These are phyloP conservation scores for Corrigiola litoralis DNA, from an alignment of 179 eudicot species.

Conservation along the genomic window DNA sequence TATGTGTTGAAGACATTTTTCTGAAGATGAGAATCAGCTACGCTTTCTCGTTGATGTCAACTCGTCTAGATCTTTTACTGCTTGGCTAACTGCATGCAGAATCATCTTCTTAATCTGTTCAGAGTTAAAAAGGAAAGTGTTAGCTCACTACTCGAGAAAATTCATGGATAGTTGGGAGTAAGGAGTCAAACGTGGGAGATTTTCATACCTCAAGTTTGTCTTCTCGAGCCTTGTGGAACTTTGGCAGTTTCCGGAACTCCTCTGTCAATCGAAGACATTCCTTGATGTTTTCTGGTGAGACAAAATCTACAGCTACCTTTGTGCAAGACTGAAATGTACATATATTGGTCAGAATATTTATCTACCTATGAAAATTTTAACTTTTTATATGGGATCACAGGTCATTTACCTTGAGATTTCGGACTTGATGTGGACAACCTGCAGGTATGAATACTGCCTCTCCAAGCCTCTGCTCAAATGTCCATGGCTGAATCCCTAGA, in stretches of 20 bases:
- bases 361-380: neutral
- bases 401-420: constrained; percentile 54
- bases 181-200: neutral
- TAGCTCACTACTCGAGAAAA: neutral
- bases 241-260: constrained; percentile 64
- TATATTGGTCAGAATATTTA: neutral
- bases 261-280: constrained; percentile 67
- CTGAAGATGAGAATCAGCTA: too few relatives aligned
- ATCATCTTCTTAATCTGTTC: constrained; percentile 65
- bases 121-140: neutral
- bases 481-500: constrained; percentile 70
- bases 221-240: constrained; percentile 56
- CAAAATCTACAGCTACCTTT: constrained; percentile 75
- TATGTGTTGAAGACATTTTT: too few relatives aligned
- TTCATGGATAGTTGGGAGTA: neutral
- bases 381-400: neutral
- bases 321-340: constrained; percentile 53
- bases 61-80: constrained; percentile 28
- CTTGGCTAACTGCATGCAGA: constrained; percentile 43
- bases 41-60: constrained; percentile 12
- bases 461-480: constrained; percentile 62
- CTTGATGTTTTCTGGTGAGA: constrained; percentile 68
- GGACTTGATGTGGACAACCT: constrained; percentile 78
- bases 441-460: constrained; percentile 87
- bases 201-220: constrained; percentile 65